Evolutionary conservation across 805 yeast species (phyloP), one percentile per base, ranked within the genome.

Genomic region (Kuraishia floccosa): DNA sequence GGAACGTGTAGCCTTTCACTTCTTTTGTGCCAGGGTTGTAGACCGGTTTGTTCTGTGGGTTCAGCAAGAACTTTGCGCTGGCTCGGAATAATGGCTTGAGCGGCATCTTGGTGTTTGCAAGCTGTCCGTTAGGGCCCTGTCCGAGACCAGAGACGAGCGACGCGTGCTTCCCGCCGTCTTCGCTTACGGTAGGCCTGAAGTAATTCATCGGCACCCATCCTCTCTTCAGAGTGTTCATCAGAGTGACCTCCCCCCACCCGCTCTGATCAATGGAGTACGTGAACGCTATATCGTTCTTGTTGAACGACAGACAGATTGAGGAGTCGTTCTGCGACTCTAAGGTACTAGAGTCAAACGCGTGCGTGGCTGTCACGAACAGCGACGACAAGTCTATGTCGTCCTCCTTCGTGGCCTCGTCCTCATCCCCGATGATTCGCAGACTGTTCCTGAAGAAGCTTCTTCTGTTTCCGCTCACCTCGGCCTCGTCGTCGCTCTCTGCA

Each of bases 151-250:
- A 8, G 12, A n/a, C 15, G 26, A 24, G 6, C 11, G 6, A 6
- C 18, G 28, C n/a, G 16, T 13, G 19, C n/a, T 8, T 9, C 18
- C 30, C 23, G n/a, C 30, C 8, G 21, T n/a, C 12, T 17, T 20
- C n/a, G 21, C 21, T 9, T 10, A 56, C 34, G 5, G 60, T 51
- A 10, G 58, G 63, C 4, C 75, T 56, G 44, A 81, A 82, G 53
- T 78, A 82, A 46, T 81, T 82, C 66, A 82, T 76, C 3, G 93
- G 93, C 12, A 81, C 83, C 93, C 93, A 82, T 12, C 93, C 93
- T 38, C 85, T 56, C 42, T 66, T 65, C 31, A 76, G 57, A 10
- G 75, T 60, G 34, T 72, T 75, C 6, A 81, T 53, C 24, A 80
- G 46, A 0, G 87, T 81, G 2, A 81, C 91, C 49, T 82, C 93